Evolutionary conservation across 495 filamentous ascomycete genomes (phyloP).

Genomic region (Durotheca rogersii): DNA sequence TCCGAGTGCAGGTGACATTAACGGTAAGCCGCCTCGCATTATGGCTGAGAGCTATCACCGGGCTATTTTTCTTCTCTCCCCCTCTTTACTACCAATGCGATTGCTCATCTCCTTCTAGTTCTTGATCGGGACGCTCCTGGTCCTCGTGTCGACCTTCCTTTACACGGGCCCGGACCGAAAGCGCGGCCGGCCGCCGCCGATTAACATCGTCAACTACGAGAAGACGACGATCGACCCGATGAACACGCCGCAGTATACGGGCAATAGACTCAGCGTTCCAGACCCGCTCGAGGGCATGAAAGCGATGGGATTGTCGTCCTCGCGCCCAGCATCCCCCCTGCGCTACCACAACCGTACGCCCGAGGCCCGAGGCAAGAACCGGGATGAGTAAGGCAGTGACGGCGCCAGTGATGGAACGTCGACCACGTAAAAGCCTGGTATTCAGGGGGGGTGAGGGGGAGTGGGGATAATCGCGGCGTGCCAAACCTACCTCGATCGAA

Average conservation of each 20-base stretch:
- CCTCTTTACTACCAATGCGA: too few relatives aligned
- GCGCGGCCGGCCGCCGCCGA: constrained; percentile 65
- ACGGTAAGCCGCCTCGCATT: constrained; percentile 55
- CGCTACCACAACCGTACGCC: constrained; percentile 50
- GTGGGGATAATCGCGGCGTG: not conserved
- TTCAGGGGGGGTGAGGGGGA: constrained; percentile 4
- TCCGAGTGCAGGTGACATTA: constrained; percentile 70
- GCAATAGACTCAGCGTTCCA: constrained; percentile 36
- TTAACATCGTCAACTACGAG: constrained; percentile 73
- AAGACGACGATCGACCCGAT: constrained; percentile 61
- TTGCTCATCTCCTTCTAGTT: too few relatives aligned
- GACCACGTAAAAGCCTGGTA: too few relatives aligned
- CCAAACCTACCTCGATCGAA: too few relatives aligned
- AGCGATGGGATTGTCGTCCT: constrained; percentile 59
- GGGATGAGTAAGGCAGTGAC: constrained; percentile 43
- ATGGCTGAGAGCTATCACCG: not conserved
- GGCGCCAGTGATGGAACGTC: too few relatives aligned
- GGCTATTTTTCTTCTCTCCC: too few relatives aligned
- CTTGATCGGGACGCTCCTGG: constrained; percentile 71
- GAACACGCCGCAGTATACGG: constrained; percentile 38
- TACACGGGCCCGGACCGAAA: constrained; percentile 65
- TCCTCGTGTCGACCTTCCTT: constrained; percentile 78
- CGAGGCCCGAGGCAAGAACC: constrained; percentile 41
- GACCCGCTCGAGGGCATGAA: constrained; percentile 51
- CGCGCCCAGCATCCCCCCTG: constrained; percentile 66